Evolutionary conservation across 2,329 filamentous ascomycete species (phyloP).

Genomic region (Fusarium verrucosum): DNA sequence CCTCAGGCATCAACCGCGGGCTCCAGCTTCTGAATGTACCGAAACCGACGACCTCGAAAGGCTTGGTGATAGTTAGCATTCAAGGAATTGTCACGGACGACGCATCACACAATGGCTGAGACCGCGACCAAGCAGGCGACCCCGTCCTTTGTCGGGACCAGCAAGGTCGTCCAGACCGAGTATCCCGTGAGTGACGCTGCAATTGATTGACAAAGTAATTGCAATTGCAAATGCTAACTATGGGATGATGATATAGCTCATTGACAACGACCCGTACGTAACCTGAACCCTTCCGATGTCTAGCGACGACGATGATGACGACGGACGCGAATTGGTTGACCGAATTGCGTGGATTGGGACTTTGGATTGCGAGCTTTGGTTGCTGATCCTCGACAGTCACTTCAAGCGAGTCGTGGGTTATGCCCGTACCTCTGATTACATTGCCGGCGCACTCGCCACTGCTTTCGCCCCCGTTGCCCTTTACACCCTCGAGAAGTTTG

Average conservation of each 20-base stretch:
- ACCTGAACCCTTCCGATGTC: constrained; percentile 1
- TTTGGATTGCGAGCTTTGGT: constrained; percentile 29
- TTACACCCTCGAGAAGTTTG: constrained; percentile 81
- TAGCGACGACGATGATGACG: constrained; percentile 3
- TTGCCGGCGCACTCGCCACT: constrained; percentile 72
- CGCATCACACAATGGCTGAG: constrained; percentile 51
- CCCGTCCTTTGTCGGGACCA: constrained; percentile 54
- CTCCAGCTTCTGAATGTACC: constrained; percentile 40
- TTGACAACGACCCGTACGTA: constrained; percentile 95
- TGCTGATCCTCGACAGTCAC: constrained; percentile 68
- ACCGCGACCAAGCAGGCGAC: constrained; percentile 51
- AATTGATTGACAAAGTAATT: constrained; percentile 31
- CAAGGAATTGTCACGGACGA: constrained; percentile 45
- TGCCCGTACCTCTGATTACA: constrained; percentile 86
- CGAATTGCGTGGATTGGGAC: neutral
- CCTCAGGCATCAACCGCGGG: constrained; percentile 46
- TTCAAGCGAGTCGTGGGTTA: constrained; percentile 90
- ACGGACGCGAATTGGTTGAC: neutral
- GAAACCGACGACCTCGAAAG: constrained; percentile 40
- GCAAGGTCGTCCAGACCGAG: constrained; percentile 82
- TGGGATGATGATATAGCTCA: constrained; percentile 76
- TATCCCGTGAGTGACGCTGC: constrained; percentile 76
- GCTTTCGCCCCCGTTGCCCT: constrained; percentile 79
- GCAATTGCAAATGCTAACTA: constrained; percentile 40
- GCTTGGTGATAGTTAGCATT: constrained; percentile 42